Base-by-base conservation (phyloP, 768 basidiomycete species). In the Leucosporidium scottii region DNA sequence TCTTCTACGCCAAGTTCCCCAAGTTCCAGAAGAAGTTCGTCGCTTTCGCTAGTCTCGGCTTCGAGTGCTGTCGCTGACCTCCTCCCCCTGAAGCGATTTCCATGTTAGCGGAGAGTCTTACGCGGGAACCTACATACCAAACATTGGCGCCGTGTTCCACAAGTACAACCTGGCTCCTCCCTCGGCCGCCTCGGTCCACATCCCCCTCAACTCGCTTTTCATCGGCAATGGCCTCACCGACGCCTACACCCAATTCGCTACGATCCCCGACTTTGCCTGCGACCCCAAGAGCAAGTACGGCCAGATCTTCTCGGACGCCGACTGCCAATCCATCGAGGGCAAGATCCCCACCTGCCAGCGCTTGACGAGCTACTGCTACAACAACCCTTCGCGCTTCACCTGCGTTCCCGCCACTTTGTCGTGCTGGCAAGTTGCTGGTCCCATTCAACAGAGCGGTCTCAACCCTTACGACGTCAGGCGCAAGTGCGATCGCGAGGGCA, bases 381-480 rank as follows among this genome's bases (percentile, higher is more conserved):
- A 81, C 55, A 84, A 78, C 68, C 78, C 82, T 68, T 85, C 83
- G 12, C 83, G 83, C 51, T 81, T 86, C n/a, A 81, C 85, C 30
- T 68, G 66, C 48, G 67, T 65, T 5, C 66, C 62, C 17, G 68
- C 71, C 31, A 70, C 68, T 5, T 30, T 73, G 0, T 31, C 55
- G n/a, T 75, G 74, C 75, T 81, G 82, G 44, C 88, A 90, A 76
- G 78, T 93, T 18, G 84, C 85, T 67, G 85, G 81, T 9, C 86
- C 88, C 25, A 80, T 93, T 23, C 83, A 87, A 77, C 56, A 85
- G 76, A 80, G 82, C n/a, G 89, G 88, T 4, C 77, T 87, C 58
- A 98, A 97, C 79, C 86, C 90, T 13, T 98, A 97, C 78, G 60
- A 68, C n/a, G 88, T 90, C 5, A 86, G 91, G 69, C 80, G 77